Evolutionary conservation across 805 yeast species (phyloP).

Genomic region (Saturnispora kantuleensis): DNA sequence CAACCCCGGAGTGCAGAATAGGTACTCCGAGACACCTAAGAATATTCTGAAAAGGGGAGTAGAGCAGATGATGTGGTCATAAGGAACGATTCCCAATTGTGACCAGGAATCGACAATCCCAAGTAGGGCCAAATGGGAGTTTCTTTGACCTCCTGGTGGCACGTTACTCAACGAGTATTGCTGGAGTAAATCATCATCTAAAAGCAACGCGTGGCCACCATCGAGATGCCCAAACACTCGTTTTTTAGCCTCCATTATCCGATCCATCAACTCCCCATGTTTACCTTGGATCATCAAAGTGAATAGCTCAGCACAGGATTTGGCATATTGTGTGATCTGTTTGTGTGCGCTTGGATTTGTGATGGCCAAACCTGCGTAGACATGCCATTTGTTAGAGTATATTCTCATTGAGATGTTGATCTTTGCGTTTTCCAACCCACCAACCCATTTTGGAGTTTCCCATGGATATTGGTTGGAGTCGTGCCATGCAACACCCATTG

Average conservation of each 20-base stretch:
- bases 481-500: slow-evolving; percentile 97
- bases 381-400: slow-evolving; percentile 94
- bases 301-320: slow-evolving; percentile 72
- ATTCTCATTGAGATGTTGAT: slow-evolving; percentile 87
- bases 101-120: slow-evolving; percentile 95
- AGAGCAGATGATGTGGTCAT: slow-evolving; percentile 93
- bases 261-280: slow-evolving; percentile 42
- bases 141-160: slow-evolving; percentile 67
- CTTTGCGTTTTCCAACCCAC: slow-evolving; percentile 94
- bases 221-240: slow-evolving; percentile 65
- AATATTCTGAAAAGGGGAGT: slow-evolving; percentile 90
- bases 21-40: slow-evolving; percentile 86
- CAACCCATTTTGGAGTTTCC: slow-evolving; percentile 77
- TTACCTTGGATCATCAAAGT: slow-evolving; percentile 71
- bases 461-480: slow-evolving; percentile 80
- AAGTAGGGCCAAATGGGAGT: slow-evolving; percentile 79
- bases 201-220: slow-evolving; percentile 44
- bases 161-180: slow-evolving; percentile 66
- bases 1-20: slow-evolving; percentile 75
- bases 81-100: slow-evolving; percentile 75
- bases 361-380: slow-evolving; percentile 94
- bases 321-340: slow-evolving; percentile 84
- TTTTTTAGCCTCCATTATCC: slow-evolving; percentile 59
- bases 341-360: slow-evolving; percentile 91
- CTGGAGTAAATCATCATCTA: slow-evolving; percentile 73